phyloP scores from a whole-genome alignment of 2,329 filamentous ascomycete species.

The Calonectria naviculata region DNA sequence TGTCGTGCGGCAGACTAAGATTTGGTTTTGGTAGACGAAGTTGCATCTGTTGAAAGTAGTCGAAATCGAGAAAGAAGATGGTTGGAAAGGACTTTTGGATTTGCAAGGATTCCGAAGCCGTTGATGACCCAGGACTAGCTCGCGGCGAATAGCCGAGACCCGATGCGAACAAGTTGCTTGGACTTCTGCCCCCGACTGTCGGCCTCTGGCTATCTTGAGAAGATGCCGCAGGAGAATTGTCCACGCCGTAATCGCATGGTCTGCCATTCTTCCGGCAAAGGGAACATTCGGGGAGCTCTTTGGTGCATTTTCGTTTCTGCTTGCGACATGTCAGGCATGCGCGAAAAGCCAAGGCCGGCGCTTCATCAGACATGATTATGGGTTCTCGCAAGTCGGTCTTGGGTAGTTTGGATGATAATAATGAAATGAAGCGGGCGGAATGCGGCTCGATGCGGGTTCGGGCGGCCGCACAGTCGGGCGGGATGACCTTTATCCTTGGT shows the following conservation, averaged over 20 bases:
- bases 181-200: not conserved
- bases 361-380: too few relatives aligned
- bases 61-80: slow-evolving; percentile 2
- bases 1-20: not conserved
- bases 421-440: not conserved
- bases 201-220: not conserved
- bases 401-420: too few relatives aligned
- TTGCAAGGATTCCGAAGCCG: too few relatives aligned
- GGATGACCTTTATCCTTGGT: not conserved
- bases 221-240: too few relatives aligned
- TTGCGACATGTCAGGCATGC: slow-evolving; percentile 9
- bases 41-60: not conserved
- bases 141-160: too few relatives aligned
- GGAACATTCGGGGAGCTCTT: slow-evolving; percentile 1
- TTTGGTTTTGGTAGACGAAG: not conserved
- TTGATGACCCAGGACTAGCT: too few relatives aligned
- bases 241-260: not conserved
- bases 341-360: not conserved
- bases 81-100: too few relatives aligned
- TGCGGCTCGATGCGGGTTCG: not conserved
- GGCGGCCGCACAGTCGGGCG: not conserved
- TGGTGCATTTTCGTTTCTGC: slow-evolving; percentile 16
- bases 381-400: too few relatives aligned
- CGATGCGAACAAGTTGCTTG: too few relatives aligned
- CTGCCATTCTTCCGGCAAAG: not conserved